These are phyloP conservation scores for Aspergillus spinulosporus DNA, from an alignment of 2,329 filamentous ascomycete genomes.

Conservation along the genomic window DNA sequence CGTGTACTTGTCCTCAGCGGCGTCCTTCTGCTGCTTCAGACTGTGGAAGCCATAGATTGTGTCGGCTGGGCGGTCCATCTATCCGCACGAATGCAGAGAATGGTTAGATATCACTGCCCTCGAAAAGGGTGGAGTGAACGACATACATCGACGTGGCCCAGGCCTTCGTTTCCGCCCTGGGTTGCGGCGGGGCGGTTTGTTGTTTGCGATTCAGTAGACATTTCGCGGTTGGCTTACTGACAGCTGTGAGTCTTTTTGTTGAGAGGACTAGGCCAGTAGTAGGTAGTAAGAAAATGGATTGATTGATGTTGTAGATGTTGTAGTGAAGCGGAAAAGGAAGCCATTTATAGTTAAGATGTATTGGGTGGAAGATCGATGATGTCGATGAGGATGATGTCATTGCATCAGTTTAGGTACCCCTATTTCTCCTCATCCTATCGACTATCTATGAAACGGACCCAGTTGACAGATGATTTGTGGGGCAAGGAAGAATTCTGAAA, in stretches of 20 bases:
- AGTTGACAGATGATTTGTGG: too few species aligned
- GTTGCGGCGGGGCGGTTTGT: not conserved
- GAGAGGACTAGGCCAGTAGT: not conserved
- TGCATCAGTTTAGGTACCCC: not conserved
- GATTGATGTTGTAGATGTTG: not conserved
- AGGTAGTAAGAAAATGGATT: not conserved
- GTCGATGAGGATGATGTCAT: not conserved
- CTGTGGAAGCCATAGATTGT: slow-evolving; percentile 32
- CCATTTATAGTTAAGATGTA: not conserved
- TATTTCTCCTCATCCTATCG: too few species aligned
- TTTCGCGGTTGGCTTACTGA: not conserved
- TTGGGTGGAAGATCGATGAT: not conserved
- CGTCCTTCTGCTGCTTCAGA: slow-evolving; percentile 31
- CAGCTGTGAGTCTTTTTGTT: not conserved
- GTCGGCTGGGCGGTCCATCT: slow-evolving; percentile 27
- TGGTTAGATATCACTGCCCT: not conserved
- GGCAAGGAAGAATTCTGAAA: too few species aligned
- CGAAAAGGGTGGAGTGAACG: not conserved
- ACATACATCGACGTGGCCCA: slow-evolving; percentile 29
- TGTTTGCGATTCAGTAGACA: slow-evolving; percentile 1
- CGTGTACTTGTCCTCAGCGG: slow-evolving; percentile 24
- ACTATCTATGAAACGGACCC: too few species aligned
- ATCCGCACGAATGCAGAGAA: not conserved
- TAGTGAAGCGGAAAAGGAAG: not conserved
- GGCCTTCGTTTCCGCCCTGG: slow-evolving; percentile 20